Percentiles rank a stretch among this genome's conserved stretches.
These are phyloP conservation scores for Boletus smithii DNA, from an alignment of 1,284 basidiomycete genomes.

Conservation along the genomic window DNA sequence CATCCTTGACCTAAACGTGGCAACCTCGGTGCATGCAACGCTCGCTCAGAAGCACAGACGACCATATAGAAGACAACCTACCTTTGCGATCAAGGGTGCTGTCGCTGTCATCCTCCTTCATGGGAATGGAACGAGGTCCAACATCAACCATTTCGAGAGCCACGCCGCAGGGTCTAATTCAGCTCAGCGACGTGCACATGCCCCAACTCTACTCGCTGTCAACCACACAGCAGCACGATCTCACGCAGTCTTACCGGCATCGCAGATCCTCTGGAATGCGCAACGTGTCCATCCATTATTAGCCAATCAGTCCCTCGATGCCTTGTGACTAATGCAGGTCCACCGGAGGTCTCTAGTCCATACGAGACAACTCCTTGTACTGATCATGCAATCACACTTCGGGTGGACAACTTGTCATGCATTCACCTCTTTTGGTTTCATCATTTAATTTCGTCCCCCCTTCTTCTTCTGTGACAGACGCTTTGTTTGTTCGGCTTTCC, in stretches of 20 bases:
- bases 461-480: constrained; percentile 30
- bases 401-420: constrained; percentile 20
- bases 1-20: not conserved
- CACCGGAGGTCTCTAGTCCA: constrained; percentile 18
- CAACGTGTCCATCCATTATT: constrained; percentile 25
- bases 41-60: constrained; percentile 7
- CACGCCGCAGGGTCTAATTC: constrained; percentile 29
- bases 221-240: constrained; percentile 23
- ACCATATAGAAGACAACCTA: constrained; percentile 25
- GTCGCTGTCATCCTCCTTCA: constrained; percentile 23
- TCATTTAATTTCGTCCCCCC: constrained; percentile 29
- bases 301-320: constrained; percentile 17
- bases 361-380: constrained; percentile 19
- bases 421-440: constrained; percentile 29
- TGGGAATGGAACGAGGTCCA: constrained; percentile 29
- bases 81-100: constrained; percentile 30
- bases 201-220: constrained; percentile 13
- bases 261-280: constrained; percentile 25
- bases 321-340: constrained; percentile 16
- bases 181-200: constrained; percentile 26
- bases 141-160: constrained; percentile 19
- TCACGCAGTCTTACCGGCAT: too few species aligned
- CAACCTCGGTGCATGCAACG: too few species aligned
- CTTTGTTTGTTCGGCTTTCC: constrained; percentile 29
- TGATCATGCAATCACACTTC: constrained; percentile 26